These are phyloP conservation scores for Stereocaulon alpinum DNA, from an alignment of 495 filamentous ascomycete species.

Conservation along the genomic window DNA sequence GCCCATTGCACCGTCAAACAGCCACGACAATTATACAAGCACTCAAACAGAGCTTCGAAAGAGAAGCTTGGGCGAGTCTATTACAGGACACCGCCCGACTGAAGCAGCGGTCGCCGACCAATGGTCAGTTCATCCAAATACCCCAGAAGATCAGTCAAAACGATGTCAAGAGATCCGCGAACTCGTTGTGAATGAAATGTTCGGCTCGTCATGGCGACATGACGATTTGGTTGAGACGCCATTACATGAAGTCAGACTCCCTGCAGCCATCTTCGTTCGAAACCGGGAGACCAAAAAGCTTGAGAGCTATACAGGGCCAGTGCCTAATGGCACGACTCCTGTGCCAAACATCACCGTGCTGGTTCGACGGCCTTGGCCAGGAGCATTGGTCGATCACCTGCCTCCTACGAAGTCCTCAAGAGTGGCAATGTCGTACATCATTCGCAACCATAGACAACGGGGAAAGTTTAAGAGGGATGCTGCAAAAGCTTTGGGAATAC, in stretches of 20 bases:
- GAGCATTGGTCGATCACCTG: conserved; percentile 48
- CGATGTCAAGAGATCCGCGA: conserved; percentile 44
- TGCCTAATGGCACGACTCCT: conserved; percentile 38
- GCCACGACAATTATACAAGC: conserved; percentile 3
- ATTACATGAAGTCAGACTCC: conserved; percentile 53
- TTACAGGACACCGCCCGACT: conserved; percentile 24
- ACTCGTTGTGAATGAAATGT: conserved; percentile 65
- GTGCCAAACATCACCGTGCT: conserved; percentile 61
- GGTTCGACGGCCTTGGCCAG: conserved; percentile 76
- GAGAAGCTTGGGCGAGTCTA: conserved; percentile 50
- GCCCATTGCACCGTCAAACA: conserved; percentile 35
- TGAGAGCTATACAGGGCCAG: conserved; percentile 54
- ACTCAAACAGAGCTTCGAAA: conserved; percentile 39
- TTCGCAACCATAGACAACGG: conserved; percentile 59
- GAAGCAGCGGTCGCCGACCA: conserved; percentile 8
- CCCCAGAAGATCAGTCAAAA: conserved; percentile 22
- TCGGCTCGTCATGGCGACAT: conserved; percentile 62
- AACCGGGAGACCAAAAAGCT: conserved; percentile 53
- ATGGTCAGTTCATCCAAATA: not conserved
- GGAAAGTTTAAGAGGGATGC: conserved; percentile 66
- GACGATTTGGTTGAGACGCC: conserved; percentile 56
- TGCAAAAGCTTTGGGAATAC: conserved; percentile 52
- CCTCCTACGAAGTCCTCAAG: conserved; percentile 53
- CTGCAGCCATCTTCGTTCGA: conserved; percentile 59
- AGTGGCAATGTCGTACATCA: conserved; percentile 74